Conservation (phyloP, 192 early-diverging fungal genomes). For the Diversispora epigaea region DNA sequence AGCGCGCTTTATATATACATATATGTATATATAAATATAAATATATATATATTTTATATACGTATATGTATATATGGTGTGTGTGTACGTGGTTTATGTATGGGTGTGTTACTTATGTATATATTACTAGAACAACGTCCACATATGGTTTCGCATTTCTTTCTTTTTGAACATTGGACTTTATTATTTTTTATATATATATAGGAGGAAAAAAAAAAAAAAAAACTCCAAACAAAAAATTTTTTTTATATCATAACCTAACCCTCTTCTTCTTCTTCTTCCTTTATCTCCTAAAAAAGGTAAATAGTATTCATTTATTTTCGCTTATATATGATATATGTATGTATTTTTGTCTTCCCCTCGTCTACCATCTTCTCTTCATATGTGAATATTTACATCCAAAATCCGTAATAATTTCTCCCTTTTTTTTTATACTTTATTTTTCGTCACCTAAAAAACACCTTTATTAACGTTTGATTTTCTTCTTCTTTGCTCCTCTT, state of each 20-base stretch:
- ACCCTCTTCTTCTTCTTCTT: conserved; percentile 4
- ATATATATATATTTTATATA: no score
- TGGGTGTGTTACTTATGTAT: conserved; percentile 25
- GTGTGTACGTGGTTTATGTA: conserved; percentile 10
- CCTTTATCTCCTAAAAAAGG: background rate
- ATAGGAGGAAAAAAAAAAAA: conserved; percentile 13
- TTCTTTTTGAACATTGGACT: conserved; percentile 24
- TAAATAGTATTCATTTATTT: no score
- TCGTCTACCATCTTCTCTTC: no score
- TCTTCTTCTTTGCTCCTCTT: no score
- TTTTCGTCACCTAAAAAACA: no score
- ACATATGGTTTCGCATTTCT: background rate
- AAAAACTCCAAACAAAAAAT: conserved; percentile 4
- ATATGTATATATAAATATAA: no score
- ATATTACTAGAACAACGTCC: conserved; percentile 14
- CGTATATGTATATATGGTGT: background rate
- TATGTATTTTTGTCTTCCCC: no score
- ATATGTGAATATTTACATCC: no score
- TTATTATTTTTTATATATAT: conserved; percentile 3
- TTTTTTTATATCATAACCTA: background rate
- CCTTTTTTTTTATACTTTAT: no score
- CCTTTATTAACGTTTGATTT: no score
- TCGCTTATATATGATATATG: no score
- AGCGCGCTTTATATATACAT: background rate
- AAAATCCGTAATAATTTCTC: no score